phyloP scores from a whole-genome alignment of 164 flowering plant species.

The Vitis rupestris region DNA sequence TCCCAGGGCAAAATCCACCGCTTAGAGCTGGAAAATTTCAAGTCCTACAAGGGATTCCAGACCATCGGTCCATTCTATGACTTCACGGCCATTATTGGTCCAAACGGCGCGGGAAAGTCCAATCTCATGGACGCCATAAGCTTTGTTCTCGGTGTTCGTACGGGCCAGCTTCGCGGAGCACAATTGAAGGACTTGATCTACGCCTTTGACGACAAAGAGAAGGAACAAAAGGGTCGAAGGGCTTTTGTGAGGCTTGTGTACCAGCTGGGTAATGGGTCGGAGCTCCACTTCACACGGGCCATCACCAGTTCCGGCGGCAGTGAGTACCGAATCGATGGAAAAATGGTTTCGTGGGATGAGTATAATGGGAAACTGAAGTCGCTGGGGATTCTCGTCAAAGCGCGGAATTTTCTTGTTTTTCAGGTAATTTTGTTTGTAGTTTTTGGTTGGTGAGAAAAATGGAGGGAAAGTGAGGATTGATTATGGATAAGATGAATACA shows the following conservation, averaged over 20 bases:
- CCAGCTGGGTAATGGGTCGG: constrained; percentile 45
- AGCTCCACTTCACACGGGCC: constrained; percentile 68
- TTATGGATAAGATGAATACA: too few species aligned
- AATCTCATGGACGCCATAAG: constrained; percentile 99
- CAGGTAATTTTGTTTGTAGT: constrained; percentile 50
- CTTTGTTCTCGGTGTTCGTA: constrained; percentile 92
- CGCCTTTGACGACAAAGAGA: constrained; percentile 80
- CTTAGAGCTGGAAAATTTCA: constrained; percentile 91
- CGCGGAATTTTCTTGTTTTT: constrained; percentile 94
- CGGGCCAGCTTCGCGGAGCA: constrained; percentile 87
- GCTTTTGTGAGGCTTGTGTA: constrained; percentile 87
- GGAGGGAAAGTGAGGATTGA: too few species aligned
- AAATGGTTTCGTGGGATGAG: constrained; percentile 76
- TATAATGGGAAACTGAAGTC: constrained; percentile 70
- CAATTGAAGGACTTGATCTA: constrained; percentile 91
- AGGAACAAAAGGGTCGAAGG: constrained; percentile 78
- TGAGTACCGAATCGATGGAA: constrained; percentile 78
- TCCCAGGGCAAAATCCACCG: constrained; percentile 78
- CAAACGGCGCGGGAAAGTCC: constrained; percentile 97
- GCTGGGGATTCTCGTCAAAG: constrained; percentile 91
- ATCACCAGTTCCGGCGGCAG: constrained; percentile 74
- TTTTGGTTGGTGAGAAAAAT: background rate
- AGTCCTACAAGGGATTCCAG: constrained; percentile 91
- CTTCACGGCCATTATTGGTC: constrained; percentile 96
- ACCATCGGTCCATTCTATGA: constrained; percentile 87